phyloP scores from a whole-genome alignment of 2,329 filamentous ascomycete species.

The Fusarium continuum region DNA sequence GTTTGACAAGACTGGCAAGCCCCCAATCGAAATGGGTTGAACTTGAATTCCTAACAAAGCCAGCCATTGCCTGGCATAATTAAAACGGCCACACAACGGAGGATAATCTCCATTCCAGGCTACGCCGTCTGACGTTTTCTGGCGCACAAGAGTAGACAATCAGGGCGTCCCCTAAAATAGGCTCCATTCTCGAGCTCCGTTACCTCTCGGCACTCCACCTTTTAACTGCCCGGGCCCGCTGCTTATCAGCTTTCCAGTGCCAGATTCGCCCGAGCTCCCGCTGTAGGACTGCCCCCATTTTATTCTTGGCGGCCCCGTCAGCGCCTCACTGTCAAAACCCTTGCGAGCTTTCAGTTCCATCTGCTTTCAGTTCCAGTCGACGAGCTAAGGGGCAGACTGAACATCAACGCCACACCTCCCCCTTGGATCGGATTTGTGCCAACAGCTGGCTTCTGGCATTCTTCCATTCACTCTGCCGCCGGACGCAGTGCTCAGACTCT shows the following conservation, averaged over 20 bases:
- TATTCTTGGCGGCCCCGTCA: constrained; percentile 31
- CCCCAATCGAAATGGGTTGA: constrained; percentile 14
- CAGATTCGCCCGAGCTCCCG: constrained; percentile 13
- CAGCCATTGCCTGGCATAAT: constrained; percentile 17
- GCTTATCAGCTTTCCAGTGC: background rate
- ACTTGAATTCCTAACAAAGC: constrained; percentile 19
- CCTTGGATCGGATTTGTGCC: constrained; percentile 36
- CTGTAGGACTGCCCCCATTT: constrained; percentile 24
- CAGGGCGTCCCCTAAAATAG: constrained; percentile 30
- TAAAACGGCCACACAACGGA: constrained; percentile 17
- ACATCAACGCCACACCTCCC: constrained; percentile 40
- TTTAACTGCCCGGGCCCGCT: constrained; percentile 6
- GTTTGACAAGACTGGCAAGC: constrained; percentile 19
- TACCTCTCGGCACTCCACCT: constrained; percentile 14
- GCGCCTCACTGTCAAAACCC: constrained; percentile 35
- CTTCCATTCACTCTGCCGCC: constrained; percentile 37
- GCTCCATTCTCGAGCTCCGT: constrained; percentile 18
- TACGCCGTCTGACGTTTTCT: constrained; percentile 26
- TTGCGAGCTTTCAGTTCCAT: constrained; percentile 35
- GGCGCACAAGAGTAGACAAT: background rate
- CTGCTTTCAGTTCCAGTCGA: constrained; percentile 27
- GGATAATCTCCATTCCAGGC: constrained; percentile 34
- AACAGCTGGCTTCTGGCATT: constrained; percentile 41
- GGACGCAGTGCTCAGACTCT: constrained; percentile 29
- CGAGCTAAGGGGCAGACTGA: constrained; percentile 37